These are phyloP conservation scores for Colletotrichum salicis DNA, from an alignment of 2,329 filamentous ascomycete species.

Conservation along the genomic window DNA sequence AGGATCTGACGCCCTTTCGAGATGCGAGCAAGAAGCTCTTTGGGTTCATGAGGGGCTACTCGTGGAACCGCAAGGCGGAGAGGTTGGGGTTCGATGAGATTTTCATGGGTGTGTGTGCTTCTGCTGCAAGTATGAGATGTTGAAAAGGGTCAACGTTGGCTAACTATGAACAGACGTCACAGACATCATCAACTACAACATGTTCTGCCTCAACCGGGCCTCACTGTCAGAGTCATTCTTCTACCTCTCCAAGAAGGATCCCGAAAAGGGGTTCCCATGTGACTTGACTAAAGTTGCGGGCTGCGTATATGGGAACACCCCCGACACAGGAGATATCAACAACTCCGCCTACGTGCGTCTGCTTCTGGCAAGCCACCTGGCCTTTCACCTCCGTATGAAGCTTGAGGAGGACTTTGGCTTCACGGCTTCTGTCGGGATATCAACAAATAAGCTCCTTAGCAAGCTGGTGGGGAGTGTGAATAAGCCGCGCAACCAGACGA, in stretches of 20 bases:
- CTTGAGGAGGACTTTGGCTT: slow-evolving; percentile 83
- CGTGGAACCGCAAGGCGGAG: slow-evolving; percentile 84
- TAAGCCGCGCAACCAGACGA: slow-evolving; percentile 90
- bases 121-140: too few species aligned
- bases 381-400: slow-evolving; percentile 75
- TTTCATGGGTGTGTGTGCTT: slow-evolving; percentile 52
- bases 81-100: slow-evolving; percentile 92
- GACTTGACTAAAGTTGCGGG: slow-evolving; percentile 77
- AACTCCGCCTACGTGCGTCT: slow-evolving; percentile 68
- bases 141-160: slow-evolving; percentile 28
- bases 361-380: slow-evolving; percentile 83
- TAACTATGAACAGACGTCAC: slow-evolving; percentile 79
- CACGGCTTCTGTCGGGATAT: slow-evolving; percentile 87
- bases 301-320: slow-evolving; percentile 54
- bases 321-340: slow-evolving; percentile 41
- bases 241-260: slow-evolving; percentile 76
- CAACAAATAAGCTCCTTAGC: slow-evolving; percentile 85
- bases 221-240: slow-evolving; percentile 80
- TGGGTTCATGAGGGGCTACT: slow-evolving; percentile 74
- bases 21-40: slow-evolving; percentile 87
- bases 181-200: slow-evolving; percentile 86
- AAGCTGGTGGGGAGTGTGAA: slow-evolving; percentile 87
- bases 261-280: slow-evolving; percentile 82
- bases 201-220: slow-evolving; percentile 74
- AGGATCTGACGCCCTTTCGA: slow-evolving; percentile 86